These are phyloP conservation scores for Scleroderma bovista DNA, from an alignment of 768 basidiomycete species.

Conservation along the genomic window DNA sequence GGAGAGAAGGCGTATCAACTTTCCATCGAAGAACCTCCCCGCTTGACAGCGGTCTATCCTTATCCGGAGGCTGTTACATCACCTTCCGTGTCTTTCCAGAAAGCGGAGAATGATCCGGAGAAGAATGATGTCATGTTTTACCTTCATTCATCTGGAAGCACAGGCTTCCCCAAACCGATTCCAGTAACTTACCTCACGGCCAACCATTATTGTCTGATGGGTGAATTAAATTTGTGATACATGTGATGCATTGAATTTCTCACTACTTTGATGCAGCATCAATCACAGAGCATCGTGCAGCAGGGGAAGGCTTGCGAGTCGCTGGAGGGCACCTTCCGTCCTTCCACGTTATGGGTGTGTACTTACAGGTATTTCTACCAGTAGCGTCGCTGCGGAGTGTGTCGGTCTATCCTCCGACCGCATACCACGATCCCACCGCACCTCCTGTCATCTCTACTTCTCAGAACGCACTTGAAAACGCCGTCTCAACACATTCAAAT, in stretches of 20 bases:
- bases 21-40: constrained; percentile 10
- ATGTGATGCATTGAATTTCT: neutral
- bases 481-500: constrained; percentile 8
- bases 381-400: constrained; percentile 9
- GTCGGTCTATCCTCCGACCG: constrained; percentile 16
- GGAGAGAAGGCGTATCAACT: neutral
- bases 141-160: constrained; percentile 47
- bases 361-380: constrained; percentile 12
- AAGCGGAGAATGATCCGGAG: neutral
- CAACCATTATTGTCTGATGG: constrained; percentile 30
- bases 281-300: constrained; percentile 5
- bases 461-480: constrained; percentile 17
- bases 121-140: constrained; percentile 27
- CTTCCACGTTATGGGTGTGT: constrained; percentile 17
- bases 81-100: constrained; percentile 9
- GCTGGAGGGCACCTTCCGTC: constrained; percentile 15
- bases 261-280: constrained; percentile 4
- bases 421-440: constrained; percentile 7
- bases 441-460: constrained; percentile 17
- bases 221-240: constrained; percentile 19
- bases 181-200: constrained; percentile 26
- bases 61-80: neutral
- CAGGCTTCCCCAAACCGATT: constrained; percentile 42
- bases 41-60: constrained; percentile 9
- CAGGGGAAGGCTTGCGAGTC: neutral